phyloP scores from a whole-genome alignment of 2,329 filamentous ascomycete genomes.

The Podosphaera fusca region DNA sequence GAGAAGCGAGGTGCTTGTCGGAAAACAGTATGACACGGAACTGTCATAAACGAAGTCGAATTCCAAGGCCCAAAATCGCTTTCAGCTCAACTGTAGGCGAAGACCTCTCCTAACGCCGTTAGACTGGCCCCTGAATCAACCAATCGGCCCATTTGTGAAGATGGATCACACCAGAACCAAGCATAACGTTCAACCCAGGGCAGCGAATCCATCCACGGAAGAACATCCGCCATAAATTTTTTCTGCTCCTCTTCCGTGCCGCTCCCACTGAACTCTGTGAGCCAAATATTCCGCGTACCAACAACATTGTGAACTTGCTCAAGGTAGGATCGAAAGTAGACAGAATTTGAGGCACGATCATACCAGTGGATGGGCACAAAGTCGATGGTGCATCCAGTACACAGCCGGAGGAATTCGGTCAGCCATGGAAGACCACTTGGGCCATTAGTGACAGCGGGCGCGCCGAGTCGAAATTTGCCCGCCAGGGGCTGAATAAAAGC shows the following conservation, averaged over 20 bases:
- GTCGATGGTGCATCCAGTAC: constrained; percentile 20
- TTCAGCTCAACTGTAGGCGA: neutral
- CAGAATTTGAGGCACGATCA: constrained; percentile 10
- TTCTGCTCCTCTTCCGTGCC: constrained; percentile 14
- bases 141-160: constrained; percentile 1
- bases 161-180: constrained; percentile 10
- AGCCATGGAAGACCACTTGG: constrained; percentile 20
- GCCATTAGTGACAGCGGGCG: constrained; percentile 21
- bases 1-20: too few species aligned
- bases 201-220: constrained; percentile 21
- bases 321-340: constrained; percentile 21
- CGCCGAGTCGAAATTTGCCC: constrained; percentile 19
- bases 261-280: constrained; percentile 16
- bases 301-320: constrained; percentile 12
- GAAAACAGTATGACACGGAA: too few species aligned
- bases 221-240: constrained; percentile 19
- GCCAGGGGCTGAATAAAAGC: constrained; percentile 21
- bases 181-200: constrained; percentile 18
- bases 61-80: too few species aligned
- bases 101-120: constrained; percentile 2
- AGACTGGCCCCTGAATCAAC: constrained; percentile 1
- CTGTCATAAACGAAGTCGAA: too few species aligned
- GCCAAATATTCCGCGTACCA: constrained; percentile 3
- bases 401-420: constrained; percentile 18
- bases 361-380: constrained; percentile 22